These are phyloP conservation scores for Fagopyrum tataricum DNA, from an alignment of 148 eudicot species.

Conservation along the genomic window DNA sequence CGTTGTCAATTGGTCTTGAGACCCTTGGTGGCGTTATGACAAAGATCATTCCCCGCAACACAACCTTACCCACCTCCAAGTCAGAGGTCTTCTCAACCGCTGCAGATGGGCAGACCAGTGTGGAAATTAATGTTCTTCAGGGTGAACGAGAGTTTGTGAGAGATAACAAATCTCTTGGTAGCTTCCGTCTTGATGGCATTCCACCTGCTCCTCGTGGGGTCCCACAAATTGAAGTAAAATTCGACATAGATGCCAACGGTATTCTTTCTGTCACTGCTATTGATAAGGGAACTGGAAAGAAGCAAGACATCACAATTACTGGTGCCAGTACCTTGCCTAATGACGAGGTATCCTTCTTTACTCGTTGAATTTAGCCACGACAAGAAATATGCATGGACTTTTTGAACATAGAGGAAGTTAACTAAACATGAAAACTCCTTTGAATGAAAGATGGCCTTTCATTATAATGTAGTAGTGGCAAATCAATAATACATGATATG, in stretches of 20 bases:
- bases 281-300: conserved; percentile 43
- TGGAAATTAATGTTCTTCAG: conserved; percentile 44
- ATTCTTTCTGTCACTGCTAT: conserved; percentile 13
- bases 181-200: conserved; percentile 45
- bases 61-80: conserved; percentile 46
- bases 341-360: conserved; percentile 34
- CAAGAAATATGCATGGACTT: not conserved
- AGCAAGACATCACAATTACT: conserved; percentile 46
- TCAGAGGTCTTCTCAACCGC: conserved; percentile 55
- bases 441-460: no score
- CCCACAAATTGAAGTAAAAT: conserved; percentile 44
- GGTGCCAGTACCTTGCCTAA: conserved; percentile 48
- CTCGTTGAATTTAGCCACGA: not conserved
- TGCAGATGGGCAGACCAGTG: conserved; percentile 53
- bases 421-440: no score
- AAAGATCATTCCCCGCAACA: conserved; percentile 45
- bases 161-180: conserved; percentile 47
- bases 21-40: conserved; percentile 55
- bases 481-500: not conserved
- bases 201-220: conserved; percentile 53
- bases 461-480: no score
- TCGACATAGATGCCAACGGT: conserved; percentile 13
- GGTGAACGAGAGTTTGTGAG: conserved; percentile 45
- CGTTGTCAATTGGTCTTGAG: conserved; percentile 41
- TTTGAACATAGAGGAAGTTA: no score